Evolutionary conservation across 2,329 filamentous ascomycete genomes (phyloP).

Genomic region (Fusarium subglutinans): DNA sequence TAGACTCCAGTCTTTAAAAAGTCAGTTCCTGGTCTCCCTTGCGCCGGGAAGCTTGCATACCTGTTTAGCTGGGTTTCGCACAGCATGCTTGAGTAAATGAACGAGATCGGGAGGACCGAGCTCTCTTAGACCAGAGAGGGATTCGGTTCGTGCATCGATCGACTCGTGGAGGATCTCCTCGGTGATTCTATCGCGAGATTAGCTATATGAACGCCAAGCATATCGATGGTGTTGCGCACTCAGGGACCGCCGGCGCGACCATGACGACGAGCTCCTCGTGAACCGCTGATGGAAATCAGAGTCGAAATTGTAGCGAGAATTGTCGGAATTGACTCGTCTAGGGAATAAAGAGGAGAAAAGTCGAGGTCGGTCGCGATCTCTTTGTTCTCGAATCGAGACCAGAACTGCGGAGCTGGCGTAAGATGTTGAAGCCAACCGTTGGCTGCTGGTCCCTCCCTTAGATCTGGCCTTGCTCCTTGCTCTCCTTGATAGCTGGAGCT

Average conservation of each 20-base stretch:
- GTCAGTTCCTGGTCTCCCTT: constrained; percentile 34
- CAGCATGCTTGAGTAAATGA: constrained; percentile 83
- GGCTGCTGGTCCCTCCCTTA: constrained; percentile 43
- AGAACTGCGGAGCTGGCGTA: constrained; percentile 32
- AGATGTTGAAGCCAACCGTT: constrained; percentile 31
- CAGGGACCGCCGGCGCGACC: constrained; percentile 79
- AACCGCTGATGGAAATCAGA: constrained; percentile 13
- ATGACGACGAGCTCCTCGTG: constrained; percentile 56
- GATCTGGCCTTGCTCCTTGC: constrained; percentile 41
- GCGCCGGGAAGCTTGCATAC: constrained; percentile 47
- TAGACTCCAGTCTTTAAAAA: constrained; percentile 81
- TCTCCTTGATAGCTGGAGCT: constrained; percentile 41
- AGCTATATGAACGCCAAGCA: constrained; percentile 28
- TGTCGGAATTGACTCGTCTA: constrained; percentile 3
- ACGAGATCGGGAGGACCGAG: constrained; percentile 95
- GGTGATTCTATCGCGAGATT: constrained; percentile 72
- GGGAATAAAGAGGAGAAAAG: not conserved
- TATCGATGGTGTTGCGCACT: constrained; percentile 59
- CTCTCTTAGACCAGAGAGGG: constrained; percentile 85
- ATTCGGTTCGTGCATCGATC: constrained; percentile 91
- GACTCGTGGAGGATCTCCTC: constrained; percentile 93
- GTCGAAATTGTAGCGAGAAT: not conserved
- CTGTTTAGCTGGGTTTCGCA: constrained; percentile 66
- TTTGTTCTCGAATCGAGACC: constrained; percentile 16
- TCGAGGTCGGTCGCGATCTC: constrained; percentile 6